phyloP scores from a whole-genome alignment of 2,329 filamentous ascomycete genomes.

The Fonsecaea multimorphosa region DNA sequence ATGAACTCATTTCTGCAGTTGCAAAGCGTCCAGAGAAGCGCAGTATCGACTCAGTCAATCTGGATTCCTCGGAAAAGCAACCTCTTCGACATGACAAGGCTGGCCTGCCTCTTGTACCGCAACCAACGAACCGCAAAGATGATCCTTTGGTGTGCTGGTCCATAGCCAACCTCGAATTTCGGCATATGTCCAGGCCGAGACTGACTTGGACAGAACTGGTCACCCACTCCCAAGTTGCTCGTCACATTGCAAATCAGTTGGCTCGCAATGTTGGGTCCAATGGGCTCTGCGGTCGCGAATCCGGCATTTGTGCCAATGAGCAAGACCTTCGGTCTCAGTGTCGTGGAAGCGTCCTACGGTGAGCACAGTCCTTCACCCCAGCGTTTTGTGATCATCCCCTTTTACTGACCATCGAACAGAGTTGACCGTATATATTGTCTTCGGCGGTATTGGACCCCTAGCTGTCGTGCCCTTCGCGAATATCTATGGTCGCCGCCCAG shows the following conservation, averaged over 20 bases:
- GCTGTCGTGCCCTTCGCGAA: no score
- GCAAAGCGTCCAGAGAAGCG: neutral
- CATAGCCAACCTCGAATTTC: no score
- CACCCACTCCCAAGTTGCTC: conserved; percentile 35
- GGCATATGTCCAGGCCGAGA: no score
- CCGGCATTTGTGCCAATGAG: conserved; percentile 43
- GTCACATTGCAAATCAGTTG: conserved; percentile 42
- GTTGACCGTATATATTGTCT: conserved; percentile 31
- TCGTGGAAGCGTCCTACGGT: conserved; percentile 42
- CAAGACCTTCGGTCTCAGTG: conserved; percentile 41
- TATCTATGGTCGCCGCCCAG: no score
- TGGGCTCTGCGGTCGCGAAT: conserved; percentile 42
- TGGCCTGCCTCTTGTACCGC: conserved; percentile 38
- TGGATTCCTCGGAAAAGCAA: neutral
- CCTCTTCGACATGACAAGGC: conserved; percentile 29
- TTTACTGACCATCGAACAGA: neutral
- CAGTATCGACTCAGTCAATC: neutral
- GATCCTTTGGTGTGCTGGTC: conserved; percentile 32
- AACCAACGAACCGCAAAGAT: conserved; percentile 35
- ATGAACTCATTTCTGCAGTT: neutral
- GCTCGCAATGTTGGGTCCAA: conserved; percentile 43
- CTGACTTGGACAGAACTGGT: conserved; percentile 37
- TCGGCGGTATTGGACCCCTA: no score
- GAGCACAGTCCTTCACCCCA: neutral
- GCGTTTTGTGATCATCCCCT: no score